Evolutionary conservation across 331 rosid species (phyloP), one percentile per base, ranked within the genome.

Genomic region (Ulmus americana): DNA sequence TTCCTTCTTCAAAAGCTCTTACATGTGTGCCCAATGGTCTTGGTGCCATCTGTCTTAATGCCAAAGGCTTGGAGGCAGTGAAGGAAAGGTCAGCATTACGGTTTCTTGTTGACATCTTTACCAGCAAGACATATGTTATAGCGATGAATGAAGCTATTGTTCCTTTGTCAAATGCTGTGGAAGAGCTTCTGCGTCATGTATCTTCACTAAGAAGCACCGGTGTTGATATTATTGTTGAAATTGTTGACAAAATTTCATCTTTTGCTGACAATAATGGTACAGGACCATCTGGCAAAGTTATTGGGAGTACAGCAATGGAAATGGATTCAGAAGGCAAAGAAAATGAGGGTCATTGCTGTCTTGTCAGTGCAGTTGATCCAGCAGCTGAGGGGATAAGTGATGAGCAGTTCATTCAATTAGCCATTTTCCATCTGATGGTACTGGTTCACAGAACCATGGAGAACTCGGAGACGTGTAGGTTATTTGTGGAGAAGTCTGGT

Each of bases 131-230:
- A 64, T 94, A 89, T 76, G 82, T 87, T 71, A 63, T 76, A 10
- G 84, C 95, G 47, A 85, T 94, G 97, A 85, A 94, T 71, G 99
- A 90, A 61, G 99, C 99, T 45, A 81, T 94, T 79, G 95, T 94
- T 79, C 99, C 95, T 40, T 67, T 94, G 63, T 91, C 97, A 61
- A 94, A 94, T 79, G 89, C 99, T 7, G 96, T 94, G 71, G 99
- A 94, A 85, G 99, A 94, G 79, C 95, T 94, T 76, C 82, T 90
- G 61, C 95, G 99, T 49, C 99, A 94, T 55, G 96, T 94, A 56
- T 79, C 99, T 70, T 87, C 91, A 14, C 67, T 94, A 70, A 86
- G 97, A 87, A 80, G 86, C 78, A 82, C 79, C 44, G 97, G 99
- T 65, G 97, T 94, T 65, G 99, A 85, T 67, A 87, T 94, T 45